Evolutionary conservation across 257 asterid genomes (phyloP).

Genomic region (Salvia miltiorrhiza): DNA sequence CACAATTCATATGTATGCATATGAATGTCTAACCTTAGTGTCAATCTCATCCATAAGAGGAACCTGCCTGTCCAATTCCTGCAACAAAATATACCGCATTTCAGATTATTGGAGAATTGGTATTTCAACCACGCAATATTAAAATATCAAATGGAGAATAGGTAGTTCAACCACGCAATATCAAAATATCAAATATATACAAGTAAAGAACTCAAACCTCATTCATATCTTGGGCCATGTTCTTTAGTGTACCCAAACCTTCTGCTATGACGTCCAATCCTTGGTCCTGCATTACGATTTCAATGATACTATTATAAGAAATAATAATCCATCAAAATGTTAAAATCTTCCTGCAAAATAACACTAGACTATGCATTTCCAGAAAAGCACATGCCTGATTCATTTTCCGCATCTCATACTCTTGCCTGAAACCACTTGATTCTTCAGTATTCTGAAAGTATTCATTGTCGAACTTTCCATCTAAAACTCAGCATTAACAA

Average conservation of each 20-base stretch:
- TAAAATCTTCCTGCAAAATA: conserved; percentile 12
- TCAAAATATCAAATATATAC: background rate
- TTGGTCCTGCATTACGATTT: conserved; percentile 60
- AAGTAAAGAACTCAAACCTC: conserved; percentile 53
- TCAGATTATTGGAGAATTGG: conserved; percentile 18
- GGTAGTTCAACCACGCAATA: conserved; percentile 1
- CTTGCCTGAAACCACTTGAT: conserved; percentile 88
- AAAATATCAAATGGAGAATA: background rate
- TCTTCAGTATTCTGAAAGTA: conserved; percentile 93
- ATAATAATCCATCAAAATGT: background rate
- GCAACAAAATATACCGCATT: conserved; percentile 26
- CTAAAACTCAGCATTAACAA: conserved; percentile 42
- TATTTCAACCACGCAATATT: background rate
- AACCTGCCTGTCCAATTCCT: conserved; percentile 97
- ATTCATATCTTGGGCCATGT: conserved; percentile 95
- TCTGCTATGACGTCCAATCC: conserved; percentile 91
- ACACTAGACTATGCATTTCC: background rate
- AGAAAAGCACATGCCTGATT: conserved; percentile 68
- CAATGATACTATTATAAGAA: conserved; percentile 12
- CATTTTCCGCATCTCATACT: conserved; percentile 96
- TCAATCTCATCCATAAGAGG: conserved; percentile 99
- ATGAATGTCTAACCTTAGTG: conserved; percentile 60
- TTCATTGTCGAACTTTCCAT: conserved; percentile 83
- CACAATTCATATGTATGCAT: conserved; percentile 7
- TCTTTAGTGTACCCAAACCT: conserved; percentile 89